Conservation (phyloP, 768 basidiomycete species). For the Rhodotorula babjevae region DNA sequence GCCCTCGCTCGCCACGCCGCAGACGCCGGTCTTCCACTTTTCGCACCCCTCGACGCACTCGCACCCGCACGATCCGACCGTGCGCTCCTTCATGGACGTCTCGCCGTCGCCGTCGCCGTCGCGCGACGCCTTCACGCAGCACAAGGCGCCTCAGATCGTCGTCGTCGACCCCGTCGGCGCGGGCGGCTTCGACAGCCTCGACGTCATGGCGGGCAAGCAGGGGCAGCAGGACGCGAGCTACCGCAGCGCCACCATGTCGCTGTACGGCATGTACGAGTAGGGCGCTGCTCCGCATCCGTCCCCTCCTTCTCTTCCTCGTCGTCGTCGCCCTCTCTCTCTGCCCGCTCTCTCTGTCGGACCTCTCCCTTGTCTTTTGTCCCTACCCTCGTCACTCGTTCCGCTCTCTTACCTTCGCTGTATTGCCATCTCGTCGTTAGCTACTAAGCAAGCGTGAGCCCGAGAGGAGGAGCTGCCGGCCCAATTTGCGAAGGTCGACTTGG, state of each 20-base stretch:
- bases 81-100: background rate
- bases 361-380: no score
- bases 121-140: background rate
- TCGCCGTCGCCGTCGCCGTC: background rate
- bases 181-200: background rate
- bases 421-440: no score
- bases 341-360: no score
- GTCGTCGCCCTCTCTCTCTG: no score
- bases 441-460: no score
- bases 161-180: background rate
- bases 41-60: background rate
- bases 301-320: no score
- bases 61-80: no score
- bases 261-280: conserved; percentile 9
- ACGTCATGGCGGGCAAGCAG: background rate
- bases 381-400: no score
- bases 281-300: no score
- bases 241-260: conserved; percentile 6
- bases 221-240: background rate
- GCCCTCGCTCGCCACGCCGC: background rate
- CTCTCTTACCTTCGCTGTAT: no score
- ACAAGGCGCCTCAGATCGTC: background rate
- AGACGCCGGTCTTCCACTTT: background rate
- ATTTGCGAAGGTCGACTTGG: no score
- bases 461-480: no score